Evolutionary conservation across 208 protist genomes (phyloP).

Genomic region (Histomonas meleagridis): DNA sequence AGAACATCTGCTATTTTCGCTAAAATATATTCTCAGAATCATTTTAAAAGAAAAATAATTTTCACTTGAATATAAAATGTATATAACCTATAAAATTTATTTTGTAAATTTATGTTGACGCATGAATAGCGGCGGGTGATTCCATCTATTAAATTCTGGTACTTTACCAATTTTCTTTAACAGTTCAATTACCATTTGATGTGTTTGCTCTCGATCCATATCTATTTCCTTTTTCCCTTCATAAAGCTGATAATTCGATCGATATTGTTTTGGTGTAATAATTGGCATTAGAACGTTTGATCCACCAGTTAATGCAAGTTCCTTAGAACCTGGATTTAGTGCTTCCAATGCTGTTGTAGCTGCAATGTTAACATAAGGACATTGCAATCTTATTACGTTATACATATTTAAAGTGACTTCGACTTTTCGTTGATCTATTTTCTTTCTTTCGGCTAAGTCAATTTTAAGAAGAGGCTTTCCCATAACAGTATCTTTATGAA

Average conservation of each 20-base stretch:
- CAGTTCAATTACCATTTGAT: background rate
- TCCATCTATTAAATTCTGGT: background rate
- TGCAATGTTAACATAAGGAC: constrained; percentile 50
- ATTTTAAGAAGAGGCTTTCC: background rate
- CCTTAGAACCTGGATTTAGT: background rate
- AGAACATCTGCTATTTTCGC: too few species aligned
- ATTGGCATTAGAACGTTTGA: constrained; percentile 57
- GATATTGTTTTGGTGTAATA: constrained; percentile 51
- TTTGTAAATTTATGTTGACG: background rate
- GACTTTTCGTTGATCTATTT: background rate
- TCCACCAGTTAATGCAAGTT: constrained; percentile 27
- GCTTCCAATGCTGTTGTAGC: constrained; percentile 54
- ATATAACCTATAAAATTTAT: too few species aligned
- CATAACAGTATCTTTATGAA: constrained; percentile 35
- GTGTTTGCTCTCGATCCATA: background rate
- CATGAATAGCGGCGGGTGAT: background rate
- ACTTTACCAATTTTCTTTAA: background rate
- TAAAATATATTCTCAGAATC: too few species aligned
- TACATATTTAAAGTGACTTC: constrained; percentile 46
- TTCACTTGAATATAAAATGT: too few species aligned
- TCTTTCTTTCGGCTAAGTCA: constrained; percentile 46
- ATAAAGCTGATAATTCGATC: constrained; percentile 54
- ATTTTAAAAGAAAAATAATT: too few species aligned
- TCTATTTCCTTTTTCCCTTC: constrained; percentile 47
- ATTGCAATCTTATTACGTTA: constrained; percentile 43